Evolutionary conservation across 2,329 filamentous ascomycete species (phyloP), one percentile per base, ranked within the genome.

Genomic region (Clarireedia hainanense): DNA sequence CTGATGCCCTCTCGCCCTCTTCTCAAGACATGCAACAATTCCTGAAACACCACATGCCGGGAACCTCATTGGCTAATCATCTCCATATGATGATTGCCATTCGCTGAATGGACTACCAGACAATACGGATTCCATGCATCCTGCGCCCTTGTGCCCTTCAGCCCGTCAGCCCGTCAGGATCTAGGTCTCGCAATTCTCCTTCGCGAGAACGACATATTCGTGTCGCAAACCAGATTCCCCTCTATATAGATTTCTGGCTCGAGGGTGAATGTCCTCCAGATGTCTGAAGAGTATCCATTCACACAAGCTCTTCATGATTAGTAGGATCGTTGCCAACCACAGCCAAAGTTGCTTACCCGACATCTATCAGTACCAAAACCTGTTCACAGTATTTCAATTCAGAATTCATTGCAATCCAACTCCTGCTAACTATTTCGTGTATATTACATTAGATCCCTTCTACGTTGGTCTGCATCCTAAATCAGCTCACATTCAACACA

Each of bases 211-310:
- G 6, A 85, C 73, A 63, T 85, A 81, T 64, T 86, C 83, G 63
- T 84, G 80, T 39, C 81, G 72, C 1, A 84, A 80, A 0, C 82
- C 82, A 65, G 85, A 85, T 76, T 75, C 26, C 76, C 75, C 23
- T 80, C 73, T 0, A 85, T 68, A 64, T 86, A 85, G 34, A 85
- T 76, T 0, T 82, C 83, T 0, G 83, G 82, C 69, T 86, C 83
- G 9, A 78, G 77, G 0, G 83, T 85, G 58, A 85, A 85, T 46
- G 79, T 83, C 15, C 83, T 76, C 62, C 79, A 83, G 6, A 85
- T 81, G 60, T 86, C 81, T 2, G 80, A 84, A 4, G 78, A 81
- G 66, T 85, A 85, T 4, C 83, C 81, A 46, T 79, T 73, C 34
- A 83, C 76, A 65, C 84, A 81, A 0, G 80, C 77, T 1, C 80